phyloP scores from a whole-genome alignment of 805 yeast genomes.

The Metschnikowia vanudenii region DNA sequence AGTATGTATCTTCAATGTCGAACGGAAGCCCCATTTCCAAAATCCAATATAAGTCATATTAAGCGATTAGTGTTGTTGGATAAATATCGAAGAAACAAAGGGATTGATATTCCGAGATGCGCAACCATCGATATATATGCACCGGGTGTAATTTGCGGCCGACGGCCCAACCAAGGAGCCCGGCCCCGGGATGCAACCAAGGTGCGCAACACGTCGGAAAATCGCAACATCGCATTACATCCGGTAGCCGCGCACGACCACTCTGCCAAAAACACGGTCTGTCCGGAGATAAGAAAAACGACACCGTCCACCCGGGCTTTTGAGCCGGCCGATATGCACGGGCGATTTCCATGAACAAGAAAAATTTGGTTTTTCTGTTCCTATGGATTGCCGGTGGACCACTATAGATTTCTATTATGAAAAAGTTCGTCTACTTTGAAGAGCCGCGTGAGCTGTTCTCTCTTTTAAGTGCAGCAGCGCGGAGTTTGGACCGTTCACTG shows the following conservation, averaged over 20 bases:
- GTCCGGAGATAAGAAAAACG: background rate
- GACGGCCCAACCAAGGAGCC: too few relatives aligned
- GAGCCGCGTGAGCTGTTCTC: conserved; percentile 7
- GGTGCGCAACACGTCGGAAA: background rate
- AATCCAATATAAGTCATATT: conserved; percentile 15
- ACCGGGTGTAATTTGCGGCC: background rate
- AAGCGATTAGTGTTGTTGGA: too few relatives aligned
- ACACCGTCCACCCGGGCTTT: too few relatives aligned
- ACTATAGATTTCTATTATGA: too few relatives aligned
- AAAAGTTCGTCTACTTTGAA: too few relatives aligned
- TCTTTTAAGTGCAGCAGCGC: conserved; percentile 21
- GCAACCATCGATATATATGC: background rate
- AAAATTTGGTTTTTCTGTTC: too few relatives aligned
- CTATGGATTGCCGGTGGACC: too few relatives aligned
- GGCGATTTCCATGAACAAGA: too few relatives aligned
- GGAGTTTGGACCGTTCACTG: conserved; percentile 41
- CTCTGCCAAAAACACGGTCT: too few relatives aligned
- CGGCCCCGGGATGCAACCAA: too few relatives aligned
- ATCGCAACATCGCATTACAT: background rate
- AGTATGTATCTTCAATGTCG: conserved; percentile 29
- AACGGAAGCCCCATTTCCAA: conserved; percentile 40
- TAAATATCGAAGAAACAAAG: too few relatives aligned
- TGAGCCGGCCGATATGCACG: background rate
- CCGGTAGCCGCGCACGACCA: background rate
- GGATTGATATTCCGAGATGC: too few relatives aligned